Percentiles rank a stretch among this genome's conserved stretches.
Evolutionary conservation across 345 rosid genomes (phyloP).

Genomic region (Eucalyptus leucophloia): DNA sequence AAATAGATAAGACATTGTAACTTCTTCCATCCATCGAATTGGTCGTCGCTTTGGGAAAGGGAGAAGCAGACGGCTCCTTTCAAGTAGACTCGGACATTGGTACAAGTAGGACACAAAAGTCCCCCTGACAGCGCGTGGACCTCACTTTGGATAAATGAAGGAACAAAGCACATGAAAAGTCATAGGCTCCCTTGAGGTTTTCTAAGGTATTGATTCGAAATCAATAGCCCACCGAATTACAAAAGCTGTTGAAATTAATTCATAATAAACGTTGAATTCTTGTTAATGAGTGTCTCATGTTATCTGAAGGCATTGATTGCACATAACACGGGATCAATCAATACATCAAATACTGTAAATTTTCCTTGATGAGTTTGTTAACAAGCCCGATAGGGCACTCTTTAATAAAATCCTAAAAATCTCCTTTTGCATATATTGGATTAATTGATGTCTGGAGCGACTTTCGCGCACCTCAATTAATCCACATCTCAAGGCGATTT

Average conservation of each 20-base stretch:
- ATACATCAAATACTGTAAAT: fast-evolving
- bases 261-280: neutral
- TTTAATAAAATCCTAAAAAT: neutral
- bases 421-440: fast-evolving
- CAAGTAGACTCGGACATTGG: neutral
- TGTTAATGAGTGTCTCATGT: neutral
- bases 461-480: neutral
- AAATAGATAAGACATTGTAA: neutral
- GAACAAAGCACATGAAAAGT: neutral
- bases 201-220: neutral
- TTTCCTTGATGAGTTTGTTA: neutral
- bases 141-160: neutral
- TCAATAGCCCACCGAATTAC: neutral
- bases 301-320: too few relatives aligned
- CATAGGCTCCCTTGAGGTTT: neutral
- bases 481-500: fast-evolving
- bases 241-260: too few relatives aligned
- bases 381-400: too few relatives aligned
- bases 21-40: neutral
- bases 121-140: neutral
- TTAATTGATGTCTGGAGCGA: fast-evolving
- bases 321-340: fast-evolving
- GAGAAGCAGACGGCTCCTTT: neutral
- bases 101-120: neutral
- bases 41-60: neutral